Evolutionary conservation across 768 basidiomycete genomes (phyloP), one percentile per base, ranked within the genome.

Genomic region (Boletus speciosus): DNA sequence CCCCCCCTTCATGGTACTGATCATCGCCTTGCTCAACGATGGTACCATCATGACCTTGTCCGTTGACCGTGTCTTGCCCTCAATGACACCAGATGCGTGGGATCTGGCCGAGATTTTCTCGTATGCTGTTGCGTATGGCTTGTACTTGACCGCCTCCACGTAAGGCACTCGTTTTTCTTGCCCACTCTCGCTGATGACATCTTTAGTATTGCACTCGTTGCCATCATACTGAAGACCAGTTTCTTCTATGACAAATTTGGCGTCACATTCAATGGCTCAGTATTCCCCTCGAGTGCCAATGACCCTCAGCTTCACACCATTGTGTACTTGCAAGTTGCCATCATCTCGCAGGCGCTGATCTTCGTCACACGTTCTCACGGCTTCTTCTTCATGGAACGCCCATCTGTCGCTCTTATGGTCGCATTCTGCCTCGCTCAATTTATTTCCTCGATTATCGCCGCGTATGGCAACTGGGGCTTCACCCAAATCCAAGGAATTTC

Each of bases 1-100:
- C 93, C 96, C 96, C 61, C 93, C 96, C 12, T 98, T 98, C 84
- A 98, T 98, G 96, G 85, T 98, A 62, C 88, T 98, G 71, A 92
- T 98, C 73, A 94, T 98, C 61, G 96, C 96, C 54, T 81, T 98
- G 36, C 78, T 97, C 63, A 98, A 98, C 73, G 96, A 98, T 69
- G 96, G 96, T 69, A 98, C 96, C 58, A 98, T 98, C 81, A 97
- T 98, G 94, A 98, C 96, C 7, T 81, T 98, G 54, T 92, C 90
- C 6, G 88, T 96, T 40, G 96, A 98, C 73, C 91, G 96, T 68
- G 96, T 98, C 52, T 74, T 98, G 62, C 96, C 96, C 21, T 94
- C 92, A 36, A 85, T 78, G 74, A 88, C 88, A 14, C 96, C 96
- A 4, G 95, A 98, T 71, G 85, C 86, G 63, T 98, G 96, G 96